These are phyloP conservation scores for Phyllosticta citriasiana DNA, from an alignment of 2,329 filamentous ascomycete genomes.

Conservation along the genomic window DNA sequence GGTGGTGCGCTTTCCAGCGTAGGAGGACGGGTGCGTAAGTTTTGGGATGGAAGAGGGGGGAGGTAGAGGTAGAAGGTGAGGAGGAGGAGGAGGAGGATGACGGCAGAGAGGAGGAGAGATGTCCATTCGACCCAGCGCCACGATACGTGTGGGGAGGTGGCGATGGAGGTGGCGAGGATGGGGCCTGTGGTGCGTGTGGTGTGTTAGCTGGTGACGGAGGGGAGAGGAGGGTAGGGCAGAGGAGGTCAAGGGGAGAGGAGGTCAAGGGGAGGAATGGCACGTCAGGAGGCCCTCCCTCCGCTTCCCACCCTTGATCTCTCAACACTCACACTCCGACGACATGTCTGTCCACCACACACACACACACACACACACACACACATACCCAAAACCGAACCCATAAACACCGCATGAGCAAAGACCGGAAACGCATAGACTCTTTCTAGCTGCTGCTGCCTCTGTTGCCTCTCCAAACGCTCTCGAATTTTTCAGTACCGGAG, in stretches of 20 bases:
- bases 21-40: constrained; percentile 36
- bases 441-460: too few species aligned
- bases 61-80: too few species aligned
- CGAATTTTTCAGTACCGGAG: constrained; percentile 17
- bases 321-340: too few species aligned
- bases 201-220: too few species aligned
- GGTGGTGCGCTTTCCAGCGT: constrained; percentile 26
- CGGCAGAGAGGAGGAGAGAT: constrained; percentile 25
- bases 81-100: constrained; percentile 17
- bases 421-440: constrained; percentile 42
- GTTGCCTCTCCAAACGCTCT: constrained; percentile 12
- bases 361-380: neutral
- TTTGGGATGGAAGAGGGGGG: constrained; percentile 40
- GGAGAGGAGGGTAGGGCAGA: too few species aligned
- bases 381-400: constrained; percentile 21
- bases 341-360: neutral
- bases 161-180: constrained; percentile 28
- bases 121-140: constrained; percentile 30
- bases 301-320: too few species aligned
- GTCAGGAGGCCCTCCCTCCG: too few species aligned
- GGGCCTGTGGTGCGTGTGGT: constrained; percentile 17
- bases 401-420: constrained; percentile 37
- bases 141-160: constrained; percentile 24
- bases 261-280: constrained; percentile 13
- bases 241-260: too few species aligned